Conservation (phyloP, 441 rosid genomes). For the Manihot esculenta region DNA sequence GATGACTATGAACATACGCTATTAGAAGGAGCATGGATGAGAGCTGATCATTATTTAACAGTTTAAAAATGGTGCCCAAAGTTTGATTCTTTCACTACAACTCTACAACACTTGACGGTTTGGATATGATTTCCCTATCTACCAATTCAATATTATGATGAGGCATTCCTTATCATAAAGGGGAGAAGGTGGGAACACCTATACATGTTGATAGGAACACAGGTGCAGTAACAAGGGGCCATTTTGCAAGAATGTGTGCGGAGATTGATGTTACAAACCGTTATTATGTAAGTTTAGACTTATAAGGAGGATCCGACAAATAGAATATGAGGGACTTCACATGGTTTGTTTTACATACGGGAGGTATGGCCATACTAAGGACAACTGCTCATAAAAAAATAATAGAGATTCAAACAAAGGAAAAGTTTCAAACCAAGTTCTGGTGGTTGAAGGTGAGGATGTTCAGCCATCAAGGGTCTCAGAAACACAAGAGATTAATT, state of each 20-base stretch:
- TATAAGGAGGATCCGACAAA: neutral
- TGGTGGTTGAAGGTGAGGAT: neutral
- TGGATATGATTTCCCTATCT: neutral
- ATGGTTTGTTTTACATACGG: neutral
- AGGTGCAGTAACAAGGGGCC: neutral
- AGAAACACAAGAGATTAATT: too few relatives aligned
- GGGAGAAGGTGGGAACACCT: neutral
- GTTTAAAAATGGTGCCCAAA: neutral
- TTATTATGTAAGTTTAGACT: neutral
- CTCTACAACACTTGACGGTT: neutral
- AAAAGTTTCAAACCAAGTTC: too few relatives aligned
- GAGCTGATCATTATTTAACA: too few relatives aligned
- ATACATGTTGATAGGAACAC: neutral
- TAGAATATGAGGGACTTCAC: neutral
- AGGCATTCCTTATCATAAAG: neutral
- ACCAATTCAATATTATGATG: neutral
- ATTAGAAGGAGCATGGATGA: too few relatives aligned
- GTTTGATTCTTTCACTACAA: neutral
- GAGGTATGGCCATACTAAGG: neutral
- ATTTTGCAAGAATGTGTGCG: neutral
- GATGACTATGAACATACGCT: neutral
- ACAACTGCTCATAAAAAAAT: too few relatives aligned
- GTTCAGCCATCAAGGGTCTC: neutral
- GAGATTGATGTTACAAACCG: neutral
- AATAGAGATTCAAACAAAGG: too few relatives aligned